These are phyloP conservation scores for Sphagnurus paluster DNA, from an alignment of 1,284 basidiomycete genomes.

Conservation along the genomic window DNA sequence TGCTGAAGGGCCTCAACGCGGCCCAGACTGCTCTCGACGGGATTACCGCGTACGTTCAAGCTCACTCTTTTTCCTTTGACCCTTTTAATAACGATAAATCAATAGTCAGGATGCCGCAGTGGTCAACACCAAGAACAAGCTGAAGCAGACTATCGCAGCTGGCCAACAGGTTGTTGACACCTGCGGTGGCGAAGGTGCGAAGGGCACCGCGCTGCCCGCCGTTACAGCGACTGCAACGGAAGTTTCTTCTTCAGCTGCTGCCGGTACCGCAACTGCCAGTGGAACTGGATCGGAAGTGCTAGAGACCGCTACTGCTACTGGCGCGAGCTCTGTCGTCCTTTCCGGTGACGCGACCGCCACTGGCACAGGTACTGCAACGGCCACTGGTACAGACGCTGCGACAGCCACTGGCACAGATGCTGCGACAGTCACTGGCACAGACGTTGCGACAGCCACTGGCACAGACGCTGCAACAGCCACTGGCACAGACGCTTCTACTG, in stretches of 20 bases:
- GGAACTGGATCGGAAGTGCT: background rate
- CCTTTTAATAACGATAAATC: no score
- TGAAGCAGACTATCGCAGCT: constrained; percentile 18
- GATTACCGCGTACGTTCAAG: constrained; percentile 34
- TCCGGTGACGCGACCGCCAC: background rate
- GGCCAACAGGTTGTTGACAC: constrained; percentile 18
- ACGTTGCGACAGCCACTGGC: background rate
- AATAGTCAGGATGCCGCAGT: no score
- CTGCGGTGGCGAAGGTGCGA: constrained; percentile 16
- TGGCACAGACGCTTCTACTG: background rate
- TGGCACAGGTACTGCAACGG: background rate
- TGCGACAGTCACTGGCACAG: background rate
- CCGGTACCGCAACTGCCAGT: background rate
- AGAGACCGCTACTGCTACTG: background rate
- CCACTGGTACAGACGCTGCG: background rate
- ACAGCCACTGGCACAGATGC: background rate
- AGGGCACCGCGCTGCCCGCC: background rate
- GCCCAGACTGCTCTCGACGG: constrained; percentile 32
- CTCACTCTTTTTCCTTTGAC: background rate
- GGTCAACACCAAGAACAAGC: constrained; percentile 12
- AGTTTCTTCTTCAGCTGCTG: background rate
- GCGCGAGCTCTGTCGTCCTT: background rate
- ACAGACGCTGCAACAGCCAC: no score
- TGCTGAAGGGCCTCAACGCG: constrained; percentile 28
- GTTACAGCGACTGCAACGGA: constrained; percentile 7